Evolutionary conservation across 225 moss, liverwort and hornwort species (phyloP), one percentile per base, ranked within the genome.

Genomic region (Pseudisothecium myosuroides): DNA sequence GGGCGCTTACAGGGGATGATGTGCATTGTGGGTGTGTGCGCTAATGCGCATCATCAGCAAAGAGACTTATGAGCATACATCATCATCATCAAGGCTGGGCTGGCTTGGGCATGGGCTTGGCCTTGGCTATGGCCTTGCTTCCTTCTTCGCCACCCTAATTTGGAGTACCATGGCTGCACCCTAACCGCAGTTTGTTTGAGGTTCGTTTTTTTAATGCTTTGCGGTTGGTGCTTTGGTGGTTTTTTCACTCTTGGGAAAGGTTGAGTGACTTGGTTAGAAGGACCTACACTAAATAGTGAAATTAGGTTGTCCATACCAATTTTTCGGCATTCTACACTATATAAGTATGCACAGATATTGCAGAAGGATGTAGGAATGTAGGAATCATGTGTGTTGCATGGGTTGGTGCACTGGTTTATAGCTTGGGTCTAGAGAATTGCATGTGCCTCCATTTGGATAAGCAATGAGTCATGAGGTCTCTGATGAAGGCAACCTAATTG

Each of bases 231-330:
- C 20, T 3, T 36, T 54, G 84, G 54, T 68, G 77, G 55, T 24
- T 34, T 78, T 55, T 55, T 55, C 76, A 76, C 22, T 76, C 52
- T 52, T 34, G 20, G 5, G 77, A 55, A 55, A 37, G 37, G 24
- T 6, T 0, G 1, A 55, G 3, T 56, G 4, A 78, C 55, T 6
- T 3, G 14, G 17, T 0, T 47, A 47, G 11, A 67, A 66, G 19
- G 41, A n/a, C n/a, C 6, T 45, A n/a, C n/a, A n/a, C n/a, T n/a
- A n/a, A n/a, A n/a, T n/a, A n/a, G n/a, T n/a, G n/a, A n/a, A n/a
- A n/a, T n/a, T n/a, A n/a, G n/a, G n/a, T n/a, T n/a, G n/a, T n/a
- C n/a, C n/a, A n/a, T n/a, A n/a, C n/a, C n/a, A n/a, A n/a, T n/a
- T n/a, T n/a, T 47, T 47, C 9, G 47, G 9, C 47, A 47, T 47